phyloP scores from a whole-genome alignment of 83 land plant species.

The Isoetes engelmannii region DNA sequence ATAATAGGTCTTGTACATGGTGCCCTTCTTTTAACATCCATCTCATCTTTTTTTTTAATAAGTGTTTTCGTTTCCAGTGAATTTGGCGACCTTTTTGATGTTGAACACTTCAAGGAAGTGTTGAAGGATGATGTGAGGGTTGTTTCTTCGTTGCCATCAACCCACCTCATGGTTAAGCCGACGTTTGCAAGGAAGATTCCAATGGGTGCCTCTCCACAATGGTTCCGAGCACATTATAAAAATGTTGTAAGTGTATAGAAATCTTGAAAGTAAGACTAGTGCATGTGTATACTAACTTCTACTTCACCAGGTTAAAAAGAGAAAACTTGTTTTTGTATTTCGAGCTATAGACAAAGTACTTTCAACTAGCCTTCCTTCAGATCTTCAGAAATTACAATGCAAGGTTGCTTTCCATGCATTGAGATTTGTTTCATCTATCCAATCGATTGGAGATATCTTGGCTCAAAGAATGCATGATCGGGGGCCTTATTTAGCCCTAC shows the following conservation, averaged over 20 bases:
- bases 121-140: background rate
- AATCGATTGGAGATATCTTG: background rate
- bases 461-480: background rate
- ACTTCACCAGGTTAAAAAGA: background rate
- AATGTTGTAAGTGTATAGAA: background rate
- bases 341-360: background rate
- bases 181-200: background rate
- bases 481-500: conserved; percentile 1
- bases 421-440: background rate
- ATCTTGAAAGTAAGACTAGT: background rate
- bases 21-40: background rate
- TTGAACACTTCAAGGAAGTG: background rate
- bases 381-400: conserved; percentile 4
- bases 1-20: background rate
- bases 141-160: conserved; percentile 4
- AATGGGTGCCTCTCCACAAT: background rate
- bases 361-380: conserved; percentile 2
- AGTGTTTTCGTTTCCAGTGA: background rate
- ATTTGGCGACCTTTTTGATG: background rate
- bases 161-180: background rate
- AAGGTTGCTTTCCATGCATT: conserved; percentile 8
- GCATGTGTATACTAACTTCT: background rate
- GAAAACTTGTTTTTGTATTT: background rate
- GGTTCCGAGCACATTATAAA: background rate
- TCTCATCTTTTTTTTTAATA: background rate